Evolutionary conservation across 176 grass and related monocot species (phyloP).

Genomic region (Oryza glaberrima): DNA sequence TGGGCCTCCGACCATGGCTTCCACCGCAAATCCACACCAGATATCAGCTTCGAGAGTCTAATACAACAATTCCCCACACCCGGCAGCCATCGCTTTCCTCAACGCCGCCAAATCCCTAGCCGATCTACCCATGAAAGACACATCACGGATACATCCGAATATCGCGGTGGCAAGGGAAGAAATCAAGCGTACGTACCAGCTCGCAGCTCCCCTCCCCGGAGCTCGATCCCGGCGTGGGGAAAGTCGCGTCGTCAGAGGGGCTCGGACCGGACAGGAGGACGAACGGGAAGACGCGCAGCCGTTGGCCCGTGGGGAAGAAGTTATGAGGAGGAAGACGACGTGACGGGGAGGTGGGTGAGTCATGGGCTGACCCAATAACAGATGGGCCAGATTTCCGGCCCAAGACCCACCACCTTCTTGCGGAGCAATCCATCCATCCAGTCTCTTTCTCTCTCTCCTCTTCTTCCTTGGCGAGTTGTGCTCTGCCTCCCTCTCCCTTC

Average conservation of each 20-base stretch:
- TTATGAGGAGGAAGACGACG: background rate
- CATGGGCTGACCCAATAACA: background rate
- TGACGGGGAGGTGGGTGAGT: background rate
- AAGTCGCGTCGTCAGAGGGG: background rate
- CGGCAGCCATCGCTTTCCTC: background rate
- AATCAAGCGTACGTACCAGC: constrained; percentile 1
- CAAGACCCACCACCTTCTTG: constrained; percentile 38
- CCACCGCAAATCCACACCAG: background rate
- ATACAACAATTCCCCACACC: background rate
- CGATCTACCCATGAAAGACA: background rate
- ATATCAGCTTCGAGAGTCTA: background rate
- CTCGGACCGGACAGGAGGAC: background rate
- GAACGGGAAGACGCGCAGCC: background rate
- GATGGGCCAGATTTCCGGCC: background rate
- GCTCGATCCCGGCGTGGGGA: background rate
- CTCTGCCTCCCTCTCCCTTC: background rate
- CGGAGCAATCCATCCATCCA: constrained; percentile 38
- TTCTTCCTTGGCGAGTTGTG: background rate
- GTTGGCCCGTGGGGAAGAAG: background rate
- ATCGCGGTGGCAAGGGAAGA: background rate
- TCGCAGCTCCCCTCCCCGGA: background rate
- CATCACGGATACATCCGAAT: background rate
- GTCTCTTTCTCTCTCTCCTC: background rate
- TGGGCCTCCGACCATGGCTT: background rate
- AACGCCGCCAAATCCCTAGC: background rate